Evolutionary conservation across 371 early-diverging fungal genomes (phyloP).

Genomic region (Syncephalastrum contaminatum): DNA sequence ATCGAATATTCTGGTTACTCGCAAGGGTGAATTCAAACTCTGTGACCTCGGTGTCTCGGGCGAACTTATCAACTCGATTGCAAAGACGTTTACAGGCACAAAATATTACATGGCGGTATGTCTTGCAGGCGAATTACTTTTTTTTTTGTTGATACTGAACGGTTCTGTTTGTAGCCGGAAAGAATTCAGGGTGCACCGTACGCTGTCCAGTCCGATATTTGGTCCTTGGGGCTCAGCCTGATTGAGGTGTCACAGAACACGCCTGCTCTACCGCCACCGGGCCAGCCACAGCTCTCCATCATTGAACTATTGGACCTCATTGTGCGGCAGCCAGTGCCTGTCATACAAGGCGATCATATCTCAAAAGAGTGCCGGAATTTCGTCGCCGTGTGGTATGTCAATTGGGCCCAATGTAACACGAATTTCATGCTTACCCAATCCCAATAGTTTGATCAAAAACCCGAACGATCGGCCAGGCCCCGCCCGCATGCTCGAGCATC

Average conservation of each 20-base stretch:
- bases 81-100: conserved; percentile 95
- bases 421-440: conserved; percentile 29
- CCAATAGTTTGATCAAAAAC: conserved; percentile 74
- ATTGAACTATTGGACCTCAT: conserved; percentile 92
- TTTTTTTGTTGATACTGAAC: neutral
- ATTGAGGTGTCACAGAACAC: conserved; percentile 90
- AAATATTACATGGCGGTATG: conserved; percentile 94
- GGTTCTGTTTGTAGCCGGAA: conserved; percentile 68
- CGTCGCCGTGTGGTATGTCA: conserved; percentile 64
- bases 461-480: conserved; percentile 77
- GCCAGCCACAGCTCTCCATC: conserved; percentile 63
- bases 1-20: conserved; percentile 84
- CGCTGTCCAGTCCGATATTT: conserved; percentile 89
- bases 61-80: conserved; percentile 85
- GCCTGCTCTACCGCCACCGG: conserved; percentile 82
- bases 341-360: conserved; percentile 57
- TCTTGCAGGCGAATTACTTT: conserved; percentile 5
- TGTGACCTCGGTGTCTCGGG: conserved; percentile 96
- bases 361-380: conserved; percentile 74
- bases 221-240: conserved; percentile 91
- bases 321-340: conserved; percentile 83
- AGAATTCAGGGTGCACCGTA: conserved; percentile 90
- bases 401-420: conserved; percentile 25
- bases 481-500: conserved; percentile 67
- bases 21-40: conserved; percentile 87